These are phyloP conservation scores for Umbelopsis ramanniana DNA, from an alignment of 192 early-diverging fungal species.

Conservation along the genomic window DNA sequence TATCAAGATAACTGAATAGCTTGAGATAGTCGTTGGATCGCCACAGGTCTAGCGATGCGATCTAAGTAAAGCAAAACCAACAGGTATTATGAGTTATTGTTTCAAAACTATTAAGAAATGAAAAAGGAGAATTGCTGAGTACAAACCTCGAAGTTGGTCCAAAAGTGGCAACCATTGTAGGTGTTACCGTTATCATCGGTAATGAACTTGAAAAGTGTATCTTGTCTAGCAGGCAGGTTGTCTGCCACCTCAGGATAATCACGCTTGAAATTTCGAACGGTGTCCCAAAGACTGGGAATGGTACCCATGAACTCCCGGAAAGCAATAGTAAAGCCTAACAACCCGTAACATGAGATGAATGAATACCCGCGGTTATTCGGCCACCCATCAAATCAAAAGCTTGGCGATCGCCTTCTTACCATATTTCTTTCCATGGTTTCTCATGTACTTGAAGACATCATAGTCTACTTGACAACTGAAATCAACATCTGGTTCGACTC, in stretches of 20 bases:
- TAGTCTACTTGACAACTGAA: conserved; percentile 82
- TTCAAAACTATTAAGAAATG: too few species aligned
- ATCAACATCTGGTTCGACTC: conserved; percentile 82
- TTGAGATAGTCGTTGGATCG: conserved; percentile 67
- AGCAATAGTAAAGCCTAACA: conserved; percentile 70
- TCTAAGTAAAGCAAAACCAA: conserved; percentile 6
- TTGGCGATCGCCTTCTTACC: conserved; percentile 35
- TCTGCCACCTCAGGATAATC: conserved; percentile 46
- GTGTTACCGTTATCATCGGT: conserved; percentile 55
- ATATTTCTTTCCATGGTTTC: conserved; percentile 78
- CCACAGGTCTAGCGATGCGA: conserved; percentile 60
- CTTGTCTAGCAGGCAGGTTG: conserved; percentile 41
- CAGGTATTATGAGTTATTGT: background rate
- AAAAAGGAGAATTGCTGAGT: too few species aligned
- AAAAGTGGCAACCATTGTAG: conserved; percentile 86
- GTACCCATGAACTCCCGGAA: conserved; percentile 73
- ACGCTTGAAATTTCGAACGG: conserved; percentile 57
- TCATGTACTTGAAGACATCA: conserved; percentile 85
- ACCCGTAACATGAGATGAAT: background rate
- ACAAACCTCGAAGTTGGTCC: conserved; percentile 89
- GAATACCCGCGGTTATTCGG: background rate
- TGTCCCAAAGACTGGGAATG: conserved; percentile 74
- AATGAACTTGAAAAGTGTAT: conserved; percentile 55
- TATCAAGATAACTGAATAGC: conserved; percentile 76
- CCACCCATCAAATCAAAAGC: background rate